phyloP scores from a whole-genome alignment of 306 rosid species.

The Prosopis cineraria region DNA sequence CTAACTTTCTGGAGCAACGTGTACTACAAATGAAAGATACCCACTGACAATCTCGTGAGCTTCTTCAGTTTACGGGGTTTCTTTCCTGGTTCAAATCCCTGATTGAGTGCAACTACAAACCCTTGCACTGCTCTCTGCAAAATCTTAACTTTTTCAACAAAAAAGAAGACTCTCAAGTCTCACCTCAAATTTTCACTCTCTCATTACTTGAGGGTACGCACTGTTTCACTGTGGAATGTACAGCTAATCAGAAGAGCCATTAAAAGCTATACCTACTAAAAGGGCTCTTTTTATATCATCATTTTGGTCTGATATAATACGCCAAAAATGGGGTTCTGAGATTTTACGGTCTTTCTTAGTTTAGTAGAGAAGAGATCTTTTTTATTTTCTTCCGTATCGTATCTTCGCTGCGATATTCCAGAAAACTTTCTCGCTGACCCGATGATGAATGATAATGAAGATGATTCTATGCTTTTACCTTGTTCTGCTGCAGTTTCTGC shows the following conservation, averaged over 20 bases:
- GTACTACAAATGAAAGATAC: conserved; percentile 64
- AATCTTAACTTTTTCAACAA: neutral
- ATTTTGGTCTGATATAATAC: conserved; percentile 50
- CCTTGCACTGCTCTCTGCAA: neutral
- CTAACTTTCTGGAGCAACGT: conserved; percentile 75
- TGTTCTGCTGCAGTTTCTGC: conserved; percentile 42
- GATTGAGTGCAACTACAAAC: conserved; percentile 30
- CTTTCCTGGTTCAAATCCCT: conserved; percentile 38
- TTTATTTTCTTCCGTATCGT: conserved; percentile 40
- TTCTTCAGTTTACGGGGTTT: conserved; percentile 27
- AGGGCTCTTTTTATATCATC: conserved; percentile 45
- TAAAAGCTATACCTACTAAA: conserved; percentile 45
- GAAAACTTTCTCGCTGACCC: conserved; percentile 38
- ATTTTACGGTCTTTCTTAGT: conserved; percentile 43
- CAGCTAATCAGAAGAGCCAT: conserved; percentile 37
- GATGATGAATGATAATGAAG: conserved; percentile 28
- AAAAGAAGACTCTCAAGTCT: conserved; percentile 26
- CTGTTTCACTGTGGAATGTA: conserved; percentile 21
- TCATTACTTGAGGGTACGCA: neutral
- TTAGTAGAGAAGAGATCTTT: conserved; percentile 42
- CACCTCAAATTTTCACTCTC: conserved; percentile 29
- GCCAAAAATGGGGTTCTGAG: conserved; percentile 41
- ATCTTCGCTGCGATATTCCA: conserved; percentile 43
- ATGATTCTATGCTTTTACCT: conserved; percentile 43
- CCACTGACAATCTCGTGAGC: conserved; percentile 68